Evolutionary conservation across 2,329 filamentous ascomycete genomes (phyloP), one percentile per base, ranked within the genome.

Genomic region (Ceratocystis colombiana): DNA sequence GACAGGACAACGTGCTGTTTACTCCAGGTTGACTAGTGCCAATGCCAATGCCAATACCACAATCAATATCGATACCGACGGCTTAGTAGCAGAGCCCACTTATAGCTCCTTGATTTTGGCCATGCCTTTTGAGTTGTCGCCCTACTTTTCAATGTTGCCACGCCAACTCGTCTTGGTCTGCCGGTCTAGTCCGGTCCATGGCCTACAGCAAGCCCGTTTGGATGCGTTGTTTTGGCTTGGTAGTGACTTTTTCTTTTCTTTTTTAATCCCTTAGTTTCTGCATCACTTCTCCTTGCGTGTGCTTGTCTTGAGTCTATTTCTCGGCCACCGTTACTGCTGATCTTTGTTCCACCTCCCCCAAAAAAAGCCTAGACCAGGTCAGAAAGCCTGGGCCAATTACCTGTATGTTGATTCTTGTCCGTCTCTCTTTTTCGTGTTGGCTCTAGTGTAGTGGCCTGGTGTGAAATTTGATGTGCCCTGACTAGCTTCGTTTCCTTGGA

Each of bases 401-500:
- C 8, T 33, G 25, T 12, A 15, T 41, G 37, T 41, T 41, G 37
- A 41, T 59, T 37, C 30, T 59, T 59, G 28, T 8, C 55, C 55
- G 55, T 28, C 28, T 30, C 33, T 59, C 37, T 15, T 41, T 41
- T 41, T 41, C 37, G 37, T 12, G 12, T 41, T 37, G 33, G 37
- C 37, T 57, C 53, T 59, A 37, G 55, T 59, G 53, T 37, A 8
- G 33, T 37, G 33, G 10, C 28, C 53, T 17, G n/a, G 30, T 30
- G 28, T 59, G 55, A 59, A 59, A 59, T 59, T 59, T 59, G 55
- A 59, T 59, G 55, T 59, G 55, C 55, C 55, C 55, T 59, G 30
- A 37, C 55, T 59, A 59, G 55, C 28, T 59, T 53, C 20, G 48
- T 53, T 53, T 50, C 8, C 7, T n/a, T 53, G 48, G 48, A 53